Conservation (phyloP, 2,329 filamentous ascomycete species). For the Fusarium gaditjirri region DNA sequence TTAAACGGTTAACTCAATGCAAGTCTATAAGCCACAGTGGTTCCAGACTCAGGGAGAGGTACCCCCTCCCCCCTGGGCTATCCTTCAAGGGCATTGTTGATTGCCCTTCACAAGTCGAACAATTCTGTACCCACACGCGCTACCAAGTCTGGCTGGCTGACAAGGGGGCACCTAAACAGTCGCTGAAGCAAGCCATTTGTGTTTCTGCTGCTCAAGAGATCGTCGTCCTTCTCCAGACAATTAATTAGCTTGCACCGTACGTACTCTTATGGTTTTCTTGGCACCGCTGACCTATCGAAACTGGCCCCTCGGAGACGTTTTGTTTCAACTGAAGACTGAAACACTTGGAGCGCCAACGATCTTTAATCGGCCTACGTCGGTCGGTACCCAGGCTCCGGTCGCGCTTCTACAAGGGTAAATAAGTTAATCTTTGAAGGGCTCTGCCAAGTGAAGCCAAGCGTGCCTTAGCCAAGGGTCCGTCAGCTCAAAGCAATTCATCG, state of each 20-base stretch:
- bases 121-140: constrained; percentile 7
- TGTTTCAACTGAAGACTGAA: neutral
- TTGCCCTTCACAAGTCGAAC: neutral
- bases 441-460: constrained; percentile 34
- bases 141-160: constrained; percentile 6
- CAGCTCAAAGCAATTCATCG: constrained; percentile 28
- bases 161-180: constrained; percentile 9
- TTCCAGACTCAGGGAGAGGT: constrained; percentile 13
- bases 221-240: neutral
- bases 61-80: neutral
- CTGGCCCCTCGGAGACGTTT: neutral
- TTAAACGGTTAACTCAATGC: constrained; percentile 2
- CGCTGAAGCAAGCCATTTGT: neutral
- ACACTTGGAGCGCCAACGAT: neutral
- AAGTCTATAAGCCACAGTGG: constrained; percentile 30
- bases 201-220: neutral
- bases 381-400: constrained; percentile 25
- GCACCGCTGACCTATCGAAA: neutral
- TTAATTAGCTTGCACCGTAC: neutral
- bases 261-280: neutral
- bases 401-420: constrained; percentile 32
- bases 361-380: constrained; percentile 7
- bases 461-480: constrained; percentile 27
- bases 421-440: constrained; percentile 19
- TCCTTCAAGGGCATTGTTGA: neutral